Conservation (phyloP, 2,329 filamentous ascomycete species). For the Fusarium algeriense region DNA sequence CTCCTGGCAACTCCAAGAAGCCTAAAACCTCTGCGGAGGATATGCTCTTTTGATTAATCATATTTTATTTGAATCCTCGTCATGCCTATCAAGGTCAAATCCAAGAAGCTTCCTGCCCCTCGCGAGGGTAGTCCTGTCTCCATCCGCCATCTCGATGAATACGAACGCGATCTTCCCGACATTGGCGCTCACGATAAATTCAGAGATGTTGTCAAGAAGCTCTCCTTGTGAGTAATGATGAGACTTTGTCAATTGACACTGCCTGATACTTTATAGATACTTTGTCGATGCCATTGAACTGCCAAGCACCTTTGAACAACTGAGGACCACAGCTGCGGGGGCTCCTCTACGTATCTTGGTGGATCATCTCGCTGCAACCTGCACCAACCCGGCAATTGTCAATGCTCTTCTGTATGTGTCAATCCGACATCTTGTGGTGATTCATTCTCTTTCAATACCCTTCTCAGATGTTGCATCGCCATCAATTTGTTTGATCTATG, state of each 20-base stretch:
- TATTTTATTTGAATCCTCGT: not conserved
- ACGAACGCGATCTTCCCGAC: conserved; percentile 62
- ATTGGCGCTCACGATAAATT: conserved; percentile 72
- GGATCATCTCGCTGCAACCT: conserved; percentile 71
- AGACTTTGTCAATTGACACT: not conserved
- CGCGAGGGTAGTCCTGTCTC: conserved; percentile 54
- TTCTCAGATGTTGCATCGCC: not conserved
- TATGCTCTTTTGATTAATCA: not conserved
- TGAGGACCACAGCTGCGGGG: conserved; percentile 74
- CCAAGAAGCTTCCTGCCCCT: conserved; percentile 49
- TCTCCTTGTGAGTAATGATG: conserved; percentile 65
- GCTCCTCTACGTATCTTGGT: conserved; percentile 70
- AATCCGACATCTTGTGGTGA: not conserved
- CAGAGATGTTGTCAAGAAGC: conserved; percentile 73
- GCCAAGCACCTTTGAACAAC: conserved; percentile 79
- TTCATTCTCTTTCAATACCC: not conserved
- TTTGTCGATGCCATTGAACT: conserved; percentile 72
- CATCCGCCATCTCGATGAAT: conserved; percentile 47
- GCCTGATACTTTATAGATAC: conserved; percentile 60
- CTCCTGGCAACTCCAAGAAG: not conserved
- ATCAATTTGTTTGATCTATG: conserved; percentile 6
- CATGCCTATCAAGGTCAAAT: conserved; percentile 56
- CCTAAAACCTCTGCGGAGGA: not conserved
- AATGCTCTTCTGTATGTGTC: conserved; percentile 77
- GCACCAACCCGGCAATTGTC: conserved; percentile 77